phyloP scores from a whole-genome alignment of 306 rosid genomes.

The Fragaria nilgerrensis region DNA sequence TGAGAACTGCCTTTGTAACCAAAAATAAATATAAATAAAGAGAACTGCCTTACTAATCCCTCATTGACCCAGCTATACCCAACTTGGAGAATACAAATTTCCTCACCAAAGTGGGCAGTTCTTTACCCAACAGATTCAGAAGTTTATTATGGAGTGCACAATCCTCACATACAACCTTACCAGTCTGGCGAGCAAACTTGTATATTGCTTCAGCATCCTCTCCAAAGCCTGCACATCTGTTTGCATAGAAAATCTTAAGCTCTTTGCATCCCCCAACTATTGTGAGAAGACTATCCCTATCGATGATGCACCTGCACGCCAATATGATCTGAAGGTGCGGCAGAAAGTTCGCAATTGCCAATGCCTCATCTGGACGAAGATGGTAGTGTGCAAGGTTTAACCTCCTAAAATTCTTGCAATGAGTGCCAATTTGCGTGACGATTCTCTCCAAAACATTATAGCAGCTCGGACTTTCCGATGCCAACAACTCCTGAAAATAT shows the following conservation, averaged over 20 bases:
- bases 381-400: background rate
- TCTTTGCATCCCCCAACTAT: background rate
- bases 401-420: background rate
- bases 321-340: background rate
- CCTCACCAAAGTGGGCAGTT: background rate
- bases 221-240: background rate
- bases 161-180: background rate
- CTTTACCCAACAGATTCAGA: no score
- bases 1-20: background rate
- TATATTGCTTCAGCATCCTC: background rate
- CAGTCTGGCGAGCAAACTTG: background rate
- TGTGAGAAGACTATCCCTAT: background rate
- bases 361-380: background rate
- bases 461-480: background rate
- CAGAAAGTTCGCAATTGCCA: background rate
- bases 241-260: background rate
- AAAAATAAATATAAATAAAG: no score
- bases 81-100: background rate
- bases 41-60: background rate
- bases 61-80: background rate
- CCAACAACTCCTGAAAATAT: background rate
- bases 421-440: background rate
- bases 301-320: background rate
- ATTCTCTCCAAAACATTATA: background rate
- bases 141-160: no score